Percentiles rank a stretch among this genome's conserved stretches.
These are phyloP conservation scores for Salvia miltiorrhiza DNA, from an alignment of 257 asterid species.

Conservation along the genomic window DNA sequence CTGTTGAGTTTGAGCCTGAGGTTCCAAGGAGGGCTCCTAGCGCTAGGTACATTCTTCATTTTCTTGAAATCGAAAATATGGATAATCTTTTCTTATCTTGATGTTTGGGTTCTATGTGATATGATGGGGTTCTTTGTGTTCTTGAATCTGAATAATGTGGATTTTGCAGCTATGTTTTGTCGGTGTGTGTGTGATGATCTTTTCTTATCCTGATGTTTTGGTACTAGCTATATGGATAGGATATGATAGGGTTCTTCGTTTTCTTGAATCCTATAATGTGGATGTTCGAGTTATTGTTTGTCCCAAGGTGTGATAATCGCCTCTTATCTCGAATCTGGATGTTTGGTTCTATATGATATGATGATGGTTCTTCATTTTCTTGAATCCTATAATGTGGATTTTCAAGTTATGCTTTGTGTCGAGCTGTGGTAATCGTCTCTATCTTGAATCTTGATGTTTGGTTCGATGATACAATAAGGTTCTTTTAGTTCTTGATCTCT, in stretches of 20 bases:
- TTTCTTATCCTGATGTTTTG: background rate
- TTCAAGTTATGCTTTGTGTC: background rate
- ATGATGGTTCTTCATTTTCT: background rate
- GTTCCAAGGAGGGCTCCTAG: constrained; percentile 92
- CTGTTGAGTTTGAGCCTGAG: constrained; percentile 98
- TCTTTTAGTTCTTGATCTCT: constrained; percentile 11
- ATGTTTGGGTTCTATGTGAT: background rate
- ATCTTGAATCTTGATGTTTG: constrained; percentile 8
- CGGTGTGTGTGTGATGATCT: background rate
- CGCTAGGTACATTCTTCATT: constrained; percentile 59
- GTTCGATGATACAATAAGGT: background rate
- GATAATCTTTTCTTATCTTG: background rate
- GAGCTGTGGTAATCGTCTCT: background rate
- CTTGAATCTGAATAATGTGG: background rate
- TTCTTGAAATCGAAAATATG: background rate
- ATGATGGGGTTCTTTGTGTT: background rate
- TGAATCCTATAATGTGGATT: background rate
- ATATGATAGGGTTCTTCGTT: background rate
- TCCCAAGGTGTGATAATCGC: background rate
- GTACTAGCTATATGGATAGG: background rate
- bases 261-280: background rate
- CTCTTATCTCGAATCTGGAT: background rate
- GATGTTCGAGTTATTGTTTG: background rate
- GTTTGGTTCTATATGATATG: background rate
- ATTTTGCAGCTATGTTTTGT: background rate